Percentiles rank a stretch among this genome's conserved stretches.
phyloP scores from a whole-genome alignment of 164 flowering plant genomes.

The Vitis vinifera region ASM3070453v1 NC_081809.1:21529001-21529500 shows the following conservation, averaged over 20 bases:
- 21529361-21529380: too few species aligned
- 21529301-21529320: too few species aligned
- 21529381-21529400: too few species aligned
- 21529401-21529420: too few species aligned
- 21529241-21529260: conserved; percentile 3
- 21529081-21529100: background rate
- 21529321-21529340: too few species aligned
- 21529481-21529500: too few species aligned
- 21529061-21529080: conserved; percentile 4
- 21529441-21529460: too few species aligned
- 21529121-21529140: background rate
- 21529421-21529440: too few species aligned
- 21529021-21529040: conserved; percentile 10
- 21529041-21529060: conserved; percentile 15
- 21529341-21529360: too few species aligned
- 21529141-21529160: background rate
- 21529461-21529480: too few species aligned
- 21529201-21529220: conserved; percentile 14
- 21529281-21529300: too few species aligned
- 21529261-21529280: background rate
- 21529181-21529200: conserved; percentile 1
- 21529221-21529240: conserved; percentile 9
- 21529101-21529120: background rate
- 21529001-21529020: conserved; percentile 3
- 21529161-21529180: conserved; percentile 4